phyloP scores from a whole-genome alignment of 2,329 filamentous ascomycete genomes.

The Penicillium sp. region DNA sequence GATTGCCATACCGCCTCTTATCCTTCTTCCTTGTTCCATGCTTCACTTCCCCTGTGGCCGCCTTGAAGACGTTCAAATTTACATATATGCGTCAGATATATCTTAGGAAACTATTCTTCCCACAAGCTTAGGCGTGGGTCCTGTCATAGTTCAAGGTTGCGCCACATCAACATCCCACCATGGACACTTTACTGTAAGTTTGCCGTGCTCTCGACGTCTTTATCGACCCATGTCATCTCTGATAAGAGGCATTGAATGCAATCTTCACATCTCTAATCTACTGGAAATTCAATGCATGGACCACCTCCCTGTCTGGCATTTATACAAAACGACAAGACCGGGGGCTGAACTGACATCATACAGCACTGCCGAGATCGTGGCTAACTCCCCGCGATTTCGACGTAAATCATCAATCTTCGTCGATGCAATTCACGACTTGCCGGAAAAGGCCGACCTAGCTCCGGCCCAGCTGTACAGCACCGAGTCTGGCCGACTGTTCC shows the following conservation, averaged over 20 bases:
- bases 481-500: slow-evolving; percentile 93
- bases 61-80: not conserved
- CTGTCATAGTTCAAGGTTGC: not conserved
- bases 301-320: not conserved
- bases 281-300: not conserved
- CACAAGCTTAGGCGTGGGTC: not conserved
- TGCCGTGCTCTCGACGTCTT: not conserved
- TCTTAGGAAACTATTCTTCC: not conserved
- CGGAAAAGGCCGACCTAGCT: slow-evolving; percentile 77
- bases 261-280: not conserved
- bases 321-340: not conserved
- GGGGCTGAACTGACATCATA: slow-evolving; percentile 25
- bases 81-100: not conserved
- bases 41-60: not conserved
- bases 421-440: slow-evolving; percentile 92
- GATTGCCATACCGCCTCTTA: slow-evolving; percentile 19
- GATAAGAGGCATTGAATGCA: not conserved
- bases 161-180: slow-evolving; percentile 22
- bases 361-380: slow-evolving; percentile 87
- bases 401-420: slow-evolving; percentile 94
- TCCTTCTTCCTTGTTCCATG: not conserved
- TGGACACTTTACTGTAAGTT: slow-evolving; percentile 51
- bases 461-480: slow-evolving; percentile 97
- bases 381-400: slow-evolving; percentile 82
- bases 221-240: not conserved